Conservation (phyloP, 805 yeast species). For the Priceomyces melissophilus region DNA sequence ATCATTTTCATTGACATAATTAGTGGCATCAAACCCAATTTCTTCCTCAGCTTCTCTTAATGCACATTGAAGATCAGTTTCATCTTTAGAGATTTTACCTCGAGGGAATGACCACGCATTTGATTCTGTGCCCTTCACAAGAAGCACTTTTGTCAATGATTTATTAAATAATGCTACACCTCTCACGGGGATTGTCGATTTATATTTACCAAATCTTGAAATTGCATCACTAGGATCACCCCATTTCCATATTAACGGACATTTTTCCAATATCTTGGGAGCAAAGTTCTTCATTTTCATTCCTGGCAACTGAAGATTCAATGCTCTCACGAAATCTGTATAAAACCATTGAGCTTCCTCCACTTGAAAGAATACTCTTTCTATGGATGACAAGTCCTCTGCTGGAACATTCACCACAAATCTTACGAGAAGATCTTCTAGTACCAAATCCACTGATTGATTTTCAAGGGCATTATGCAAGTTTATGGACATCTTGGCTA, state of each 20-base stretch:
- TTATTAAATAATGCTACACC: conserved; percentile 88
- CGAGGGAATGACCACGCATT: conserved; percentile 91
- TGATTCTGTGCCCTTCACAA: conserved; percentile 83
- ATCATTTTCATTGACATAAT: conserved; percentile 63
- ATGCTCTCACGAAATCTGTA: conserved; percentile 71
- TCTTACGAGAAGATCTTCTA: conserved; percentile 85
- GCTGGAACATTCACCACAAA: conserved; percentile 89
- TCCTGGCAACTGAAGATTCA: conserved; percentile 72
- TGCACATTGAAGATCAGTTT: conserved; percentile 84
- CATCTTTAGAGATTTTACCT: conserved; percentile 94
- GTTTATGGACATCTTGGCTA: conserved; percentile 52
- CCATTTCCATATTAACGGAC: conserved; percentile 83
- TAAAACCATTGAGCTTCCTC: conserved; percentile 99
- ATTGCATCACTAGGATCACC: conserved; percentile 79
- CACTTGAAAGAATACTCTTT: conserved; percentile 82
- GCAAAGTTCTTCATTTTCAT: conserved; percentile 78
- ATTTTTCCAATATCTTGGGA: conserved; percentile 58
- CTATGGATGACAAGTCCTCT: conserved; percentile 80
- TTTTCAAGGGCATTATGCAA: conserved; percentile 53
- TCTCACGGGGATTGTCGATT: conserved; percentile 88
- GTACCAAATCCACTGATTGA: conserved; percentile 65
- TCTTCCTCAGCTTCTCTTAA: conserved; percentile 90
- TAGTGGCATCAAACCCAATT: conserved; percentile 82
- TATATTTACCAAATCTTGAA: conserved; percentile 76
- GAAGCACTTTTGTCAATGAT: conserved; percentile 62